These are phyloP conservation scores for Metschnikowia cubensis DNA, from an alignment of 805 yeast genomes.

Conservation along the genomic window DNA sequence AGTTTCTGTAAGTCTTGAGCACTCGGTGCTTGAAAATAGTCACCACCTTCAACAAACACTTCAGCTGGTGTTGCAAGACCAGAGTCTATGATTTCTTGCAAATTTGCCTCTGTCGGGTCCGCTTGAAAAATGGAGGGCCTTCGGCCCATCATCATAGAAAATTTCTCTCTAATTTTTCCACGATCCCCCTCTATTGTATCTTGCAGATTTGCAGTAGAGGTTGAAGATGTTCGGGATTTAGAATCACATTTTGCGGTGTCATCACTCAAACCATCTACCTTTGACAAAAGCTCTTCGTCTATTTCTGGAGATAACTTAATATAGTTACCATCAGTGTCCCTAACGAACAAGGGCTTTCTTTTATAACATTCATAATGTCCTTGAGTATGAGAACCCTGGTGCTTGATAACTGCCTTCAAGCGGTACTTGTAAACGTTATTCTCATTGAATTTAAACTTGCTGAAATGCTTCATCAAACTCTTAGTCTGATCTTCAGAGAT, in stretches of 20 bases:
- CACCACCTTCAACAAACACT: conserved; percentile 29
- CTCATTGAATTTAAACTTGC: conserved; percentile 36
- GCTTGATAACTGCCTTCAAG: conserved; percentile 72
- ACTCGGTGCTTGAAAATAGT: conserved; percentile 24
- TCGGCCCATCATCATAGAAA: conserved; percentile 41
- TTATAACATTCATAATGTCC: conserved; percentile 92
- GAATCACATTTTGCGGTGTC: not conserved
- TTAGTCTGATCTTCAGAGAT: conserved; percentile 37
- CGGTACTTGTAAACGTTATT: conserved; percentile 47
- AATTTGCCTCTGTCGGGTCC: conserved; percentile 30
- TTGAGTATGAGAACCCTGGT: conserved; percentile 79
- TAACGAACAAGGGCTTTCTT: conserved; percentile 62
- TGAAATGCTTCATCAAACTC: conserved; percentile 33
- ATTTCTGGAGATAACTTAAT: conserved; percentile 42
- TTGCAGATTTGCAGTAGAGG: conserved; percentile 17
- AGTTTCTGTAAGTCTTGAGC: conserved; percentile 15
- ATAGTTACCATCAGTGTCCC: conserved; percentile 38
- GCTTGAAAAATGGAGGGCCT: conserved; percentile 39
- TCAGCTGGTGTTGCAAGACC: conserved; percentile 43
- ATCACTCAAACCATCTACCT: conserved; percentile 2
- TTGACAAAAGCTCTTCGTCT: conserved; percentile 17
- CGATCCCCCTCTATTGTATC: conserved; percentile 17
- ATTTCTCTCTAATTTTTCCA: conserved; percentile 31
- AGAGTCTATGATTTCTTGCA: conserved; percentile 37
- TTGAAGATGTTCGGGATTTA: conserved; percentile 6